Evolutionary conservation across 2,329 filamentous ascomycete species (phyloP).

Genomic region (Botryotinia narcissicola): DNA sequence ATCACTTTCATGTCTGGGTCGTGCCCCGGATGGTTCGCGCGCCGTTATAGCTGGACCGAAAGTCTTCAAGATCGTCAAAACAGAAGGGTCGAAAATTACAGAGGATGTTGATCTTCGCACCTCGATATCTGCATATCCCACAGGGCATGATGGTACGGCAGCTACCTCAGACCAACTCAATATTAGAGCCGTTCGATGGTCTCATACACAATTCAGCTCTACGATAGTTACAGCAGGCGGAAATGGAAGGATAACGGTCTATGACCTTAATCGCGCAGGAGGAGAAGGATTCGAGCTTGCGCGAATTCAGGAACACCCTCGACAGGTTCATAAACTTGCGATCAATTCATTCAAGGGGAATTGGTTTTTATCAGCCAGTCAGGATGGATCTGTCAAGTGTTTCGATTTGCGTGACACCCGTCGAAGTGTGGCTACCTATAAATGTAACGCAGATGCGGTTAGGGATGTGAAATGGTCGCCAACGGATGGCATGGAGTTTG

Average conservation of each 20-base stretch:
- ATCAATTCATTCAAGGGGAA: conserved; percentile 59
- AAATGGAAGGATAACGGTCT: conserved; percentile 63
- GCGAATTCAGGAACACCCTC: conserved; percentile 59
- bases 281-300: conserved; percentile 48
- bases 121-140: conserved; percentile 50
- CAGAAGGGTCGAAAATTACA: conserved; percentile 52
- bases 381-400: conserved; percentile 61
- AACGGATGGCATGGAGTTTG: conserved; percentile 59
- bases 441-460: conserved; percentile 54
- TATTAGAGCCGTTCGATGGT: conserved; percentile 62
- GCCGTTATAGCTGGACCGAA: conserved; percentile 59
- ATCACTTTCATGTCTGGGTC: conserved; percentile 58
- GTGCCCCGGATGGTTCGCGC: conserved; percentile 54
- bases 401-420: conserved; percentile 57
- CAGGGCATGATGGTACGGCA: conserved; percentile 43
- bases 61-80: conserved; percentile 54
- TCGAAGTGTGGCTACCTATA: conserved; percentile 48
- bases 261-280: conserved; percentile 54
- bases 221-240: conserved; percentile 62
- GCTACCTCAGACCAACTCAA: conserved; percentile 56
- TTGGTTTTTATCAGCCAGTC: conserved; percentile 60
- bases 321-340: conserved; percentile 62
- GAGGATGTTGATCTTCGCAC: conserved; percentile 59
- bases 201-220: conserved; percentile 46
- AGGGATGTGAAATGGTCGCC: conserved; percentile 66